phyloP scores from a whole-genome alignment of 1,284 basidiomycete species.

The Apiotrichum brassicae region DNA sequence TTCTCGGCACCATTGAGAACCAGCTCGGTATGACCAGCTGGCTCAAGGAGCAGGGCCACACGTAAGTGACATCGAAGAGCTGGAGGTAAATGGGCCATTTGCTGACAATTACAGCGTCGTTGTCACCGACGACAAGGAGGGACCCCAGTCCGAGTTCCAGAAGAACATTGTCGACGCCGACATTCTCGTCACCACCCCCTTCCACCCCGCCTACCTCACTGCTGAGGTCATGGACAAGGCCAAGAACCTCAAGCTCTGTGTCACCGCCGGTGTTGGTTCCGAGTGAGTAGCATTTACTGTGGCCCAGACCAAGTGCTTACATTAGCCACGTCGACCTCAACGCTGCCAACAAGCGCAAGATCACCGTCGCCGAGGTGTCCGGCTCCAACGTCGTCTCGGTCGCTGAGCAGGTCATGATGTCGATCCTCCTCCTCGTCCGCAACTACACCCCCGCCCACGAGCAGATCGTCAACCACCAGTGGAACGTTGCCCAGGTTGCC shows the following conservation, averaged over 20 bases:
- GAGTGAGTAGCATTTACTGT: constrained; percentile 35
- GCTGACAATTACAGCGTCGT: constrained; percentile 24
- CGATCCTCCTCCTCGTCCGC: constrained; percentile 71
- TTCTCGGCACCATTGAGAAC: constrained; percentile 87
- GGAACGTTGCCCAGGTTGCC: constrained; percentile 75
- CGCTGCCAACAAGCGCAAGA: constrained; percentile 71
- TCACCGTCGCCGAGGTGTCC: constrained; percentile 78
- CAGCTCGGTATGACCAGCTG: constrained; percentile 69
- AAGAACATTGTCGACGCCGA: constrained; percentile 68
- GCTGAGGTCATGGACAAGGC: constrained; percentile 70
- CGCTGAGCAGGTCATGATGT: constrained; percentile 66
- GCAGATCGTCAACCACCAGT: constrained; percentile 78
- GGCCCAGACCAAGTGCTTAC: neutral
- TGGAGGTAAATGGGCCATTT: no score
- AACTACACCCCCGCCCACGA: constrained; percentile 62
- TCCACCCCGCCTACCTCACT: constrained; percentile 80
- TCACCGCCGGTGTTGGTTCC: constrained; percentile 91
- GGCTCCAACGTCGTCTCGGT: constrained; percentile 87
- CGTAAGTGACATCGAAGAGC: no score
- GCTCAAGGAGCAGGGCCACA: constrained; percentile 69
- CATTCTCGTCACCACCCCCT: constrained; percentile 74
- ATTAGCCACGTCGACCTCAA: constrained; percentile 74
- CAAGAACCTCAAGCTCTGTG: constrained; percentile 82
- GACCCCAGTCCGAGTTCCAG: constrained; percentile 74
- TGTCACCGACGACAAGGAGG: constrained; percentile 82